phyloP scores from a whole-genome alignment of 306 rosid species.

The Medicago arabica region DNA sequence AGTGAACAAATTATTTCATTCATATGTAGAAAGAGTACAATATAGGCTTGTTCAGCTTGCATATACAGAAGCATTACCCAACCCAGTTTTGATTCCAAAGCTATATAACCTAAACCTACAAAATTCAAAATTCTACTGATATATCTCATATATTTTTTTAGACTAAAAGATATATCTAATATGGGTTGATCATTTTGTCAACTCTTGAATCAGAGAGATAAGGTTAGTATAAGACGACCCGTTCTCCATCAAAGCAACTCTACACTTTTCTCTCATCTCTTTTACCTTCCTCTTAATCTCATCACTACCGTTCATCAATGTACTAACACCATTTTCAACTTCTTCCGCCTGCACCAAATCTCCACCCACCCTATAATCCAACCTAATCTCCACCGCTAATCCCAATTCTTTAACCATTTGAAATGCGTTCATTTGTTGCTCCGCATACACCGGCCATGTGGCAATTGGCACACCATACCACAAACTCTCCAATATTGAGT shows the following conservation, averaged over 20 bases:
- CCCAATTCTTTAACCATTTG: conserved; percentile 66
- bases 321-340: conserved; percentile 46
- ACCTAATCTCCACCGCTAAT: conserved; percentile 57
- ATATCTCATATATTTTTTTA: too few species aligned
- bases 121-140: too few species aligned
- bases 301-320: conserved; percentile 42
- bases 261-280: conserved; percentile 46
- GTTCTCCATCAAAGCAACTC: conserved; percentile 37
- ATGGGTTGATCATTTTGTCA: background rate
- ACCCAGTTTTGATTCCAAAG: too few species aligned
- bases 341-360: conserved; percentile 49
- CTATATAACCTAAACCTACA: too few species aligned
- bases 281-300: conserved; percentile 51
- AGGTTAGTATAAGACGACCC: conserved; percentile 45
- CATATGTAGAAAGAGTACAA: too few species aligned
- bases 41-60: too few species aligned
- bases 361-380: conserved; percentile 56
- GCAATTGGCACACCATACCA: conserved; percentile 68
- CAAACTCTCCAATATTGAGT: conserved; percentile 65
- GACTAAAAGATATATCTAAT: background rate
- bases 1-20: too few species aligned
- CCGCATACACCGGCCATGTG: conserved; percentile 69
- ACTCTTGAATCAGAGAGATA: background rate
- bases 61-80: too few species aligned
- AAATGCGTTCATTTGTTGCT: conserved; percentile 72